These are phyloP conservation scores for Tolypocladium capitatum DNA, from an alignment of 2,329 filamentous ascomycete genomes.

Conservation along the genomic window DNA sequence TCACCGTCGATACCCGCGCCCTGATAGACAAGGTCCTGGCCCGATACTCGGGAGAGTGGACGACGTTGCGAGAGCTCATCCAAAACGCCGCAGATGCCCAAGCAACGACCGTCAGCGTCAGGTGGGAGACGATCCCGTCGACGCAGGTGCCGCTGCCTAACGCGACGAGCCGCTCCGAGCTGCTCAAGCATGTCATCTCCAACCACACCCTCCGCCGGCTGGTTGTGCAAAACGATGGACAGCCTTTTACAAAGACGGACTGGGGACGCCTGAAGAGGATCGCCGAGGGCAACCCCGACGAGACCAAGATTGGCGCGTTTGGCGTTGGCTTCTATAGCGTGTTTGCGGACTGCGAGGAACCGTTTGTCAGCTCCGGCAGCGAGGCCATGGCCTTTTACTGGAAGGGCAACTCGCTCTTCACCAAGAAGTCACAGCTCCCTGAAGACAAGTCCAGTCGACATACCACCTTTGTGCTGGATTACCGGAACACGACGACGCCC, in stretches of 20 bases:
- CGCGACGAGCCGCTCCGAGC: conserved; percentile 52
- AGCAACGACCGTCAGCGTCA: conserved; percentile 77
- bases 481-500: conserved; percentile 76
- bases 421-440: conserved; percentile 66
- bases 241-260: conserved; percentile 77
- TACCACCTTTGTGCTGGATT: conserved; percentile 91
- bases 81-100: conserved; percentile 98
- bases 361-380: conserved; percentile 84
- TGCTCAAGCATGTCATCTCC: conserved; percentile 69
- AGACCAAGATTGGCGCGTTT: conserved; percentile 97
- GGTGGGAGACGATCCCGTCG: conserved; percentile 83
- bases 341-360: conserved; percentile 95
- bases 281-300: conserved; percentile 96
- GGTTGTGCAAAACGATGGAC: conserved; percentile 86
- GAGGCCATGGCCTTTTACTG: conserved; percentile 98
- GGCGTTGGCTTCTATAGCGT: conserved; percentile 98
- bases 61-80: conserved; percentile 76
- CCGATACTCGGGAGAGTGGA: conserved; percentile 93
- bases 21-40: conserved; percentile 96
- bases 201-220: conserved; percentile 78
- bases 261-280: conserved; percentile 92
- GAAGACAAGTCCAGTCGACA: conserved; percentile 51
- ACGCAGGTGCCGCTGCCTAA: conserved; percentile 57
- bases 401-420: conserved; percentile 97
- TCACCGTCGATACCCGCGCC: conserved; percentile 93